Evolutionary conservation across 1,139 yeast species (phyloP).

Genomic region (Geotrichum histeridarum): DNA sequence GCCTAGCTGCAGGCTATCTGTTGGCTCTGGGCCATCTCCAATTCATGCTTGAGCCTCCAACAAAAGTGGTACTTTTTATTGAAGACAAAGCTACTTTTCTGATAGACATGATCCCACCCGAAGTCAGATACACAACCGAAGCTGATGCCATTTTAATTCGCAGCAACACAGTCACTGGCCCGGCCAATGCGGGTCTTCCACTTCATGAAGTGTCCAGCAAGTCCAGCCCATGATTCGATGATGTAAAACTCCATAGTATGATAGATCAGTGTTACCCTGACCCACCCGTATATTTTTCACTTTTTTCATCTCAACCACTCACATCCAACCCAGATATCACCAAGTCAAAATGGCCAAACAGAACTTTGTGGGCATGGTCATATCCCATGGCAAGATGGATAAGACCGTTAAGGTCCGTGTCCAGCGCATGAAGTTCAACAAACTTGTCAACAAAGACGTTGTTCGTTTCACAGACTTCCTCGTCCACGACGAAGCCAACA

Average conservation of each 20-base stretch:
- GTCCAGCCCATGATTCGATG: neutral
- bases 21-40: slow-evolving; percentile 55
- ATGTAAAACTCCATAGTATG: neutral
- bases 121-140: slow-evolving; percentile 54
- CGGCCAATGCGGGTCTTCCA: slow-evolving; percentile 1
- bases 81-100: slow-evolving; percentile 50
- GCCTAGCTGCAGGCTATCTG: slow-evolving; percentile 49
- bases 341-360: slow-evolving; percentile 65
- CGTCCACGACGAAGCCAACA: slow-evolving; percentile 89
- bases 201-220: neutral
- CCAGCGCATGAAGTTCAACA: slow-evolving; percentile 53
- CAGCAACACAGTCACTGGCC: slow-evolving; percentile 10
- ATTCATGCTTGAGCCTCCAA: slow-evolving; percentile 58
- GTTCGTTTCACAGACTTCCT: slow-evolving; percentile 75
- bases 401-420: slow-evolving; percentile 94
- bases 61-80: slow-evolving; percentile 57
- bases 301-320: slow-evolving; percentile 2
- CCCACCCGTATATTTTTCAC: slow-evolving; percentile 3
- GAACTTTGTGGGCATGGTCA: slow-evolving; percentile 85
- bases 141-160: slow-evolving; percentile 49
- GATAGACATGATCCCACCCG: slow-evolving; percentile 51
- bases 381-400: slow-evolving; percentile 92
- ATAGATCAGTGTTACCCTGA: slow-evolving; percentile 1
- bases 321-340: neutral
- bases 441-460: slow-evolving; percentile 67